Evolutionary conservation across 345 rosid genomes (phyloP).

Genomic region (Corchorus olitorius): DNA sequence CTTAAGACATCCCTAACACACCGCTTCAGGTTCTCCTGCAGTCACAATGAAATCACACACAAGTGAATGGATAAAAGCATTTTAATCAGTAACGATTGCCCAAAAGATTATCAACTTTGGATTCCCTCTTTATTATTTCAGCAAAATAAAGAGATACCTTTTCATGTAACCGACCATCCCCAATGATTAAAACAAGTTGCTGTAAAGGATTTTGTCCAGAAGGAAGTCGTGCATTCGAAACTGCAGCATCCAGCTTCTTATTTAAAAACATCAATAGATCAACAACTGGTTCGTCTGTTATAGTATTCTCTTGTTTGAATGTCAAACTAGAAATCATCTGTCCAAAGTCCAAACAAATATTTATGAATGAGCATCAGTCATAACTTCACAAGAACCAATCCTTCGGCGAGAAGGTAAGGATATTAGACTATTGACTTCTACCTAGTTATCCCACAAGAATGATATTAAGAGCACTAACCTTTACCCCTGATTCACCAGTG

Average conservation of each 20-base stretch:
- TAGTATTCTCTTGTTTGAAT: constrained; percentile 85
- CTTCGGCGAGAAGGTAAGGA: too few species aligned
- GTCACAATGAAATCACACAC: background rate
- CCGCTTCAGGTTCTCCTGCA: constrained; percentile 66
- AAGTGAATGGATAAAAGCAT: background rate
- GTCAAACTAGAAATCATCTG: constrained; percentile 90
- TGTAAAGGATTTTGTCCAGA: constrained; percentile 95
- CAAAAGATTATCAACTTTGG: background rate
- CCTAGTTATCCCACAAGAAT: background rate
- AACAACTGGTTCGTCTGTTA: constrained; percentile 74
- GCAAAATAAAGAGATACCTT: constrained; percentile 43
- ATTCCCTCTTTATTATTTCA: background rate
- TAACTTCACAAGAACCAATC: background rate
- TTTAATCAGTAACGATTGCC: background rate
- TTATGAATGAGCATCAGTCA: background rate
- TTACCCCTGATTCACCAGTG: constrained; percentile 78
- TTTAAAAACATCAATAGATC: constrained; percentile 70
- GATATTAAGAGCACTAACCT: constrained; percentile 48
- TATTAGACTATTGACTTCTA: background rate
- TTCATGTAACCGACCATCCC: constrained; percentile 91
- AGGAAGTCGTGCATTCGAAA: constrained; percentile 66
- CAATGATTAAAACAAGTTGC: constrained; percentile 91
- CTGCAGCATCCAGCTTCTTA: constrained; percentile 71
- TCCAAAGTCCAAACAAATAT: constrained; percentile 31
- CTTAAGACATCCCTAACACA: constrained; percentile 73